Evolutionary conservation across 768 basidiomycete genomes (phyloP).

Genomic region (Leccinum obscurum): DNA sequence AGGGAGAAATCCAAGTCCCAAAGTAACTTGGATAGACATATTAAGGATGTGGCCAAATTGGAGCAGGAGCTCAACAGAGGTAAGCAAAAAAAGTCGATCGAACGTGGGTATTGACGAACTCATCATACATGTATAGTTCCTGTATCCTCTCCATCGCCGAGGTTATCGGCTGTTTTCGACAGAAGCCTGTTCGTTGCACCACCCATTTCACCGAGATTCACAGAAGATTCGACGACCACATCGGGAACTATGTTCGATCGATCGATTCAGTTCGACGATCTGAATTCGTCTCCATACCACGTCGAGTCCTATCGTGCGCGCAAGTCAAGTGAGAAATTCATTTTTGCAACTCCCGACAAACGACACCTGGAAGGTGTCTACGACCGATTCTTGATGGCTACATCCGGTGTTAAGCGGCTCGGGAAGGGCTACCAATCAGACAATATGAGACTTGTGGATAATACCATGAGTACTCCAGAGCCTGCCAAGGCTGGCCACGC

Average conservation of each 20-base stretch:
- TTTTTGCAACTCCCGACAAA: conserved; percentile 54
- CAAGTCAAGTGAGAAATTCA: conserved; percentile 35
- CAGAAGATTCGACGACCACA: conserved; percentile 37
- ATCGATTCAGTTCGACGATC: conserved; percentile 38
- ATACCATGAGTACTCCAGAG: conserved; percentile 27
- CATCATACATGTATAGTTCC: conserved; percentile 27
- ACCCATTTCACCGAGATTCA: conserved; percentile 37
- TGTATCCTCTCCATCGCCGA: conserved; percentile 41
- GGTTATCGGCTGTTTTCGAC: conserved; percentile 69
- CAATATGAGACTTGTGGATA: conserved; percentile 45
- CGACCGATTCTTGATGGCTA: conserved; percentile 82
- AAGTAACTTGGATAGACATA: conserved; percentile 63
- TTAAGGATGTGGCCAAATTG: conserved; percentile 62
- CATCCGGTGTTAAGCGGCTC: conserved; percentile 74
- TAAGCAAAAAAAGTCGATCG: conserved; percentile 34
- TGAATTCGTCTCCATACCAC: conserved; percentile 59
- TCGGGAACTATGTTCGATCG: conserved; percentile 16
- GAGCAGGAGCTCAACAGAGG: conserved; percentile 66
- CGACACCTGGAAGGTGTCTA: conserved; percentile 73
- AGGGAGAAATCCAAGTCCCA: conserved; percentile 69
- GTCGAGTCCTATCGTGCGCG: conserved; percentile 66
- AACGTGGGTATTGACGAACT: conserved; percentile 5
- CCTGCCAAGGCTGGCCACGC: conserved; percentile 18
- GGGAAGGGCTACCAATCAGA: conserved; percentile 84
- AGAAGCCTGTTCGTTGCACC: conserved; percentile 66